Conservation (phyloP, 371 early-diverging fungal genomes). For the Capniomyces stellatus region DNA sequence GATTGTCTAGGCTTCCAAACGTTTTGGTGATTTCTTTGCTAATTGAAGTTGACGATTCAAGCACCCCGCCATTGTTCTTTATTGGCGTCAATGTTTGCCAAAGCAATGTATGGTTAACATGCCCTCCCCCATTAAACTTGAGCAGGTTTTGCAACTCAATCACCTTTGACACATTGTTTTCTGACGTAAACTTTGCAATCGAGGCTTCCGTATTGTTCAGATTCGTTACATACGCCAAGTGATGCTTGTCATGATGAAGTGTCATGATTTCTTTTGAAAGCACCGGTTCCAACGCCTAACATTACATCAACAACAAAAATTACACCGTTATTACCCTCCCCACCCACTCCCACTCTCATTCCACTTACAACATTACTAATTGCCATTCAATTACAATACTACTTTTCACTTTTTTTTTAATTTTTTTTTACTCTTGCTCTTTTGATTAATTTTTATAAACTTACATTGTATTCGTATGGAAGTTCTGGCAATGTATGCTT, state of each 20-base stretch:
- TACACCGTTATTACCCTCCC: too few relatives aligned
- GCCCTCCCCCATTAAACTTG: constrained; percentile 94
- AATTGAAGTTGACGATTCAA: neutral
- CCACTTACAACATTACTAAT: too few relatives aligned
- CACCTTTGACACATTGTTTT: constrained; percentile 48
- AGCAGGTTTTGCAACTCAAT: constrained; percentile 61
- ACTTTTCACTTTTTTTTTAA: too few relatives aligned
- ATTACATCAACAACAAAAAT: too few relatives aligned
- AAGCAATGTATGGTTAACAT: constrained; percentile 94
- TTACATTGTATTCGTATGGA: constrained; percentile 37
- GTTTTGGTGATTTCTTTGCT: constrained; percentile 41
- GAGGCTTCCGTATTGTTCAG: constrained; percentile 51
- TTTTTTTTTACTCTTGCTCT: too few relatives aligned
- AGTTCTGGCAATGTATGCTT: constrained; percentile 41
- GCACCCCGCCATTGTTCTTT: constrained; percentile 55
- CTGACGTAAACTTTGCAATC: constrained; percentile 43
- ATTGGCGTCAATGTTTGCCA: constrained; percentile 86
- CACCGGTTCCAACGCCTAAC: constrained; percentile 87
- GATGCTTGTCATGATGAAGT: constrained; percentile 93
- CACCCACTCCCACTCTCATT: too few relatives aligned
- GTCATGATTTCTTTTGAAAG: constrained; percentile 90
- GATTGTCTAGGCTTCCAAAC: constrained; percentile 77
- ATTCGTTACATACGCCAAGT: constrained; percentile 56
- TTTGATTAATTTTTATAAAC: too few relatives aligned
- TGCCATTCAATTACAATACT: too few relatives aligned